Base-by-base conservation (phyloP, 2,329 filamentous ascomycete species). In the Hypoxylon sp. region DNA sequence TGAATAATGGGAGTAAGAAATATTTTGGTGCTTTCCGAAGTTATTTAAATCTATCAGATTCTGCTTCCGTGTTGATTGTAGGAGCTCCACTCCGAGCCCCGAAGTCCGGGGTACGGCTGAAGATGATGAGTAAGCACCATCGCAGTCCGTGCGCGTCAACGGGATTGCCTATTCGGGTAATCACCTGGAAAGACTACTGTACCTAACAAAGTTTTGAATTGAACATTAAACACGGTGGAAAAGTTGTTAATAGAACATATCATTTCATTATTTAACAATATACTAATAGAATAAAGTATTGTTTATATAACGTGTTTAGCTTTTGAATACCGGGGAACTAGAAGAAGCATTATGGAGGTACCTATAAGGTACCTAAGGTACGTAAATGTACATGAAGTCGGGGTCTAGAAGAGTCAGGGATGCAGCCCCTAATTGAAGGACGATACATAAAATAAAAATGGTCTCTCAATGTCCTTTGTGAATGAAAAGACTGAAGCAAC, bases 21-120 rank as follows among this genome's bases (percentile, higher is more conserved):
- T 22, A 4, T 26, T 17, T 17, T 13, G 19, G 17, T n/a, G 14
- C n/a, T 11, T 50, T 26, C 55, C 31, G 0, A n/a, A 39, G 50
- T 10, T 62, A 61, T 53, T 54, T 56, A 54, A 62, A 53, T 13
- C 57, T 52, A 17, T 47, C 47, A 6, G 17, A 8, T 53, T 46
- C 17, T 22, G 39, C 17, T 10, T 17, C 39, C 17, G 39, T 22
- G 9, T 22, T n/a, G 37, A 42, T n/a, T 17, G 37, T 8, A 42
- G 37, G 37, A 42, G 17, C 35, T 37, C 50, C 11, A 11, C 35
- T 19, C 35, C 35, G 52, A 39, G 10, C 5, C 13, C 33, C 51
- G 51, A 31, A 37, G 19, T 19, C 35, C 51, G 37, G 8, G 39
- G 39, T 22, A 10, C 9, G 9, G 39, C 39, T 44, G 9, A 19